These are phyloP conservation scores for Astrephomene gubernaculifera DNA, from an alignment of 139 green algal species.

Conservation along the genomic window DNA sequence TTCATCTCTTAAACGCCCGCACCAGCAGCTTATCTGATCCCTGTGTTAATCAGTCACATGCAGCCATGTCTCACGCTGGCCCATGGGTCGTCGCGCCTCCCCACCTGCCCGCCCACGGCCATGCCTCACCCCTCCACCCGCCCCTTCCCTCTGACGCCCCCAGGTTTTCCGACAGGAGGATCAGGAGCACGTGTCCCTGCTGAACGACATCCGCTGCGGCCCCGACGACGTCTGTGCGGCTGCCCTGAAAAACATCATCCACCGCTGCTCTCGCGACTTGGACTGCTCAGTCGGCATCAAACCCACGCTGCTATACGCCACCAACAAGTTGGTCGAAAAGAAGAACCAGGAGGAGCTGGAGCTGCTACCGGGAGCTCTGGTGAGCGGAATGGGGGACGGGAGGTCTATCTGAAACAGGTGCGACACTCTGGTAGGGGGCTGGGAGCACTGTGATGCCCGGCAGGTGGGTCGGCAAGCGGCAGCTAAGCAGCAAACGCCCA, in stretches of 20 bases:
- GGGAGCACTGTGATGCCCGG: background rate
- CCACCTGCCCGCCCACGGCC: no score
- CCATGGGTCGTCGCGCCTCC: no score
- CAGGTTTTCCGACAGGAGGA: conserved; percentile 69
- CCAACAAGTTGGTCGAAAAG: background rate
- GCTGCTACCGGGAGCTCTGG: background rate
- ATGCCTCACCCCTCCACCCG: background rate
- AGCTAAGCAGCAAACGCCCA: no score
- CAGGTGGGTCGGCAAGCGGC: background rate
- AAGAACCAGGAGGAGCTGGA: conserved; percentile 1
- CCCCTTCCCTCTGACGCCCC: conserved; percentile 3
- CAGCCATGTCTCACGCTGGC: no score
- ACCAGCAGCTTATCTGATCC: no score
- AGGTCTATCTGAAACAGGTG: no score
- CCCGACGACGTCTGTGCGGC: background rate
- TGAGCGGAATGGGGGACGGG: no score
- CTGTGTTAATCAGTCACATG: no score
- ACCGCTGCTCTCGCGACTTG: background rate
- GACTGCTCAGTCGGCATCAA: conserved; percentile 10
- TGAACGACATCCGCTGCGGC: conserved; percentile 59
- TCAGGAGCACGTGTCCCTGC: conserved; percentile 47
- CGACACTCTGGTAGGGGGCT: background rate
- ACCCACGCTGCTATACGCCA: background rate
- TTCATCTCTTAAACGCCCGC: no score
- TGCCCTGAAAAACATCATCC: background rate